A percentile compares a stretch with the other conserved stretches of the same genome.
phyloP scores from a whole-genome alignment of 2,329 filamentous ascomycete species.

The Monosporascus sp. region DNA sequence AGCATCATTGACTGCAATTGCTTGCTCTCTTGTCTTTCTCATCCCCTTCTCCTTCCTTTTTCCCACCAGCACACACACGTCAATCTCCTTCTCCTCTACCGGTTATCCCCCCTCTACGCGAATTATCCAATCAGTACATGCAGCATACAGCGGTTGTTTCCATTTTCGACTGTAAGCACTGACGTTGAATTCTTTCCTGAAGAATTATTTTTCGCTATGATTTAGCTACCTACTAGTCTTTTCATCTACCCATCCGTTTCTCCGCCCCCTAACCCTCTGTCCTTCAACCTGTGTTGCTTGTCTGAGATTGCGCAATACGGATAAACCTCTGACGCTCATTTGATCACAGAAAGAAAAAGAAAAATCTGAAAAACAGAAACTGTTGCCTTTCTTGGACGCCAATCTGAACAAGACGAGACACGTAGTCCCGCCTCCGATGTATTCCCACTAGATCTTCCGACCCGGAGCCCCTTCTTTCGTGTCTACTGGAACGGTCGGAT shows the following conservation, averaged over 20 bases:
- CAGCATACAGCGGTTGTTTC: neutral
- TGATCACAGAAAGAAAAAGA: neutral
- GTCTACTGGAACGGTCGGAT: constrained; percentile 25
- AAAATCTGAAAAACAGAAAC: neutral
- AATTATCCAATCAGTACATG: neutral
- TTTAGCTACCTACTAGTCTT: neutral
- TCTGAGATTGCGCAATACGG: neutral
- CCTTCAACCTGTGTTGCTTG: neutral
- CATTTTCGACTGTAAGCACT: neutral
- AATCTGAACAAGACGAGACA: neutral
- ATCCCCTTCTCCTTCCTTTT: neutral
- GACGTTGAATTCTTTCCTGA: neutral
- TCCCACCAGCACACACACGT: neutral
- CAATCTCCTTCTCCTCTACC: neutral
- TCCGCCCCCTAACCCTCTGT: neutral
- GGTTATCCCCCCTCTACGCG: neutral
- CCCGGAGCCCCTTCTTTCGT: constrained; percentile 14
- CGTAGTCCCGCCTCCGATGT: neutral
- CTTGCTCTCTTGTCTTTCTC: neutral
- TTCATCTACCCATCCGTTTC: neutral
- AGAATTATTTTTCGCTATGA: neutral
- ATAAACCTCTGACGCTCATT: neutral
- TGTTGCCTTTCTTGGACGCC: neutral
- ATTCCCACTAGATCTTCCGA: neutral
- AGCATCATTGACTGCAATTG: constrained; percentile 1